A percentile compares a stretch with the other conserved stretches of the same genome.
phyloP scores from a whole-genome alignment of 306 rosid genomes.

The Ceratonia siliqua region DNA sequence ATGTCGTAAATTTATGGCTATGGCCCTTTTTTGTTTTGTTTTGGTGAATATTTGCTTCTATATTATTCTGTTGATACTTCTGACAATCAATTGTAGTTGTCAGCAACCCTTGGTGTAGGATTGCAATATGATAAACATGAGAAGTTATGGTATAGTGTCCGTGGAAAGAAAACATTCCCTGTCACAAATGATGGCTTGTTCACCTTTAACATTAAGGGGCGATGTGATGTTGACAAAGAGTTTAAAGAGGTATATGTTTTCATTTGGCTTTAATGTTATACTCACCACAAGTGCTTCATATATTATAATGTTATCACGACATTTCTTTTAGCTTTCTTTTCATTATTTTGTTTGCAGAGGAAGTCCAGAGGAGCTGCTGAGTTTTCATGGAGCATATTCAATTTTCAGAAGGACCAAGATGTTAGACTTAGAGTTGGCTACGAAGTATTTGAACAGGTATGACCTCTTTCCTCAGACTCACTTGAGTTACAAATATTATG shows the following conservation, averaged over 20 bases:
- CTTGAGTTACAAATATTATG: not conserved
- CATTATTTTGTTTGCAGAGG: conserved; percentile 42
- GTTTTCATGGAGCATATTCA: conserved; percentile 66
- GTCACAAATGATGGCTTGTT: conserved; percentile 54
- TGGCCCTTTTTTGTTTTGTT: not conserved
- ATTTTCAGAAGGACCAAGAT: conserved; percentile 88
- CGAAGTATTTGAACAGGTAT: conserved; percentile 69
- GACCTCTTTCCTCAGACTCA: not conserved
- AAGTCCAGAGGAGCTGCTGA: conserved; percentile 78
- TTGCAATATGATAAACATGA: conserved; percentile 57
- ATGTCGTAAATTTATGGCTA: conserved; percentile 15
- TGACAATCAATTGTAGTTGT: conserved; percentile 50
- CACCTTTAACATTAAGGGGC: conserved; percentile 74
- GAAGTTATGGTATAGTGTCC: conserved; percentile 54
- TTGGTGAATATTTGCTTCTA: not conserved
- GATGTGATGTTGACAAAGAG: conserved; percentile 60
- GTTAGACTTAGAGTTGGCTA: conserved; percentile 80
- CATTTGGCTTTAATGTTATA: not conserved
- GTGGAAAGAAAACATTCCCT: conserved; percentile 75
- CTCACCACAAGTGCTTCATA: not conserved
- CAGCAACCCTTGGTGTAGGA: conserved; percentile 78
- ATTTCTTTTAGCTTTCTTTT: not conserved
- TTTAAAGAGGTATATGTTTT: conserved; percentile 58
- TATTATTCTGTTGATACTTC: not conserved
- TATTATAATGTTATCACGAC: not conserved